These are phyloP conservation scores for Melaleuca quinquenervia DNA, from an alignment of 345 rosid species.

Conservation along the genomic window DNA sequence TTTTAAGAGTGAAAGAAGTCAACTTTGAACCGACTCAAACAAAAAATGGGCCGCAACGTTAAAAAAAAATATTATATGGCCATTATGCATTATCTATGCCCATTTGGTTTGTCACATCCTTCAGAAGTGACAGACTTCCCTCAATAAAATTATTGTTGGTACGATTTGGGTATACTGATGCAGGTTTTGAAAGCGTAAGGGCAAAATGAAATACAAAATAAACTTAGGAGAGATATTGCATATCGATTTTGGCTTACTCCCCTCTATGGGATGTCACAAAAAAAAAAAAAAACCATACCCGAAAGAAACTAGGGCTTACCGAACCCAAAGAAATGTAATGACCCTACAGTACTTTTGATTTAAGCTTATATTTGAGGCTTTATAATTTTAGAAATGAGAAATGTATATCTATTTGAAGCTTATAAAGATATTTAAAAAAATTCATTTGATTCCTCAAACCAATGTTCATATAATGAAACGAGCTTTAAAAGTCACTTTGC, in stretches of 20 bases:
- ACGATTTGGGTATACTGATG: background rate
- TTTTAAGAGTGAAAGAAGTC: background rate
- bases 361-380: no score
- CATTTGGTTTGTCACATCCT: no score
- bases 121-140: background rate
- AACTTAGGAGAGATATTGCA: no score
- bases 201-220: background rate
- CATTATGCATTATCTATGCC: background rate
- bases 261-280: no score
- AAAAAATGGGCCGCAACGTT: no score
- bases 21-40: background rate
- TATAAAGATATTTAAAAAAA: background rate
- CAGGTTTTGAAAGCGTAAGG: background rate
- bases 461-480: background rate
- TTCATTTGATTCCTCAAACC: background rate
- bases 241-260: no score
- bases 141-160: background rate
- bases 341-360: no score
- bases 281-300: no score
- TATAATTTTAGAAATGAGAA: no score
- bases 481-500: no score
- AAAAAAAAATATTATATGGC: background rate
- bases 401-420: background rate
- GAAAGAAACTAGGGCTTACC: no score
- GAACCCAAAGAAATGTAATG: no score